Evolutionary conservation across 2,329 filamentous ascomycete genomes (phyloP).

Genomic region (Fusarium oligoseptatum): DNA sequence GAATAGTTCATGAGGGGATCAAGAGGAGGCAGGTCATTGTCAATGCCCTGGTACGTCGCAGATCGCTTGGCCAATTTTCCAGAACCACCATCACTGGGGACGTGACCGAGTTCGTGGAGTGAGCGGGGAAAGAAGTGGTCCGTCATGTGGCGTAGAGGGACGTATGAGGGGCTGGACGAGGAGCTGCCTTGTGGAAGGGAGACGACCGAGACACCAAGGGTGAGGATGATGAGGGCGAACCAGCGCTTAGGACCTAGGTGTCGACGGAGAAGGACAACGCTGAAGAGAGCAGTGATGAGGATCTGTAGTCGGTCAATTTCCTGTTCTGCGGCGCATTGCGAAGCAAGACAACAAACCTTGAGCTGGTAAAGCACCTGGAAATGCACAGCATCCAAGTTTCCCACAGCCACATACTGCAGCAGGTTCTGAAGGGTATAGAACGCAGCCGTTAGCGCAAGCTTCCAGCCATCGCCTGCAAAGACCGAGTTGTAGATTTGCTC

Average conservation of each 20-base stretch:
- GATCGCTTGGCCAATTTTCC: conserved; percentile 65
- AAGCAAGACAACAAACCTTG: conserved; percentile 67
- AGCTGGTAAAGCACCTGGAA: conserved; percentile 96
- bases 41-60: conserved; percentile 91
- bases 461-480: conserved; percentile 94
- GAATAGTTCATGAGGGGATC: conserved; percentile 78
- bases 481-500: conserved; percentile 83
- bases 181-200: conserved; percentile 77
- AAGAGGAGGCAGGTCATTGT: conserved; percentile 65
- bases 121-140: conserved; percentile 83
- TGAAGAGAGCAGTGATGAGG: conserved; percentile 89
- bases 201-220: conserved; percentile 86
- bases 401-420: conserved; percentile 92
- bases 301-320: conserved; percentile 64
- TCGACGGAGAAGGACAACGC: conserved; percentile 80
- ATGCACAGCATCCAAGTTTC: conserved; percentile 90
- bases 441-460: conserved; percentile 87
- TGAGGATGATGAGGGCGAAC: conserved; percentile 83
- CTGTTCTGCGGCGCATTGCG: neutral
- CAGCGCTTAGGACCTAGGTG: conserved; percentile 80
- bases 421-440: conserved; percentile 94
- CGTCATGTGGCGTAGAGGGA: conserved; percentile 73
- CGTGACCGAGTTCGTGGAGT: conserved; percentile 79
- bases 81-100: conserved; percentile 39
- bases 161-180: conserved; percentile 65